These are phyloP conservation scores for Colletotrichum orbiculare DNA, from an alignment of 2,329 filamentous ascomycete species.

Conservation along the genomic window DNA sequence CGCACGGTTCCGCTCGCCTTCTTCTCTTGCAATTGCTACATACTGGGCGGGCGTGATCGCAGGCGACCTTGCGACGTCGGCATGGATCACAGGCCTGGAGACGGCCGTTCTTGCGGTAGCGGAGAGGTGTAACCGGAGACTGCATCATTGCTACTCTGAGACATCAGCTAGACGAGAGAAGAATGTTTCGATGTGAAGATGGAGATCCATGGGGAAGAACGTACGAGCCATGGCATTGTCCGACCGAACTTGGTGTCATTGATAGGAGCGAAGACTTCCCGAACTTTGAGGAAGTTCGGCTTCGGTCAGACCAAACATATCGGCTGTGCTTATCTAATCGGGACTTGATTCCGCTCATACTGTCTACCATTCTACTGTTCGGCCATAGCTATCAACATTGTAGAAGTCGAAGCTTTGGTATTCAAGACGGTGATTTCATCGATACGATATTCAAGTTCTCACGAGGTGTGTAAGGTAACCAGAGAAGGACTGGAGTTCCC, in stretches of 20 bases:
- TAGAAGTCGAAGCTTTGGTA: too few species aligned
- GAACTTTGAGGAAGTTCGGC: neutral
- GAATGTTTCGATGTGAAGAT: neutral
- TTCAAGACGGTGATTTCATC: too few species aligned
- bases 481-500: too few species aligned
- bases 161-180: too few species aligned
- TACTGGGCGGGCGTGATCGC: constrained; percentile 52
- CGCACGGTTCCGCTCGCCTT: constrained; percentile 45
- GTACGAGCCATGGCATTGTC: neutral
- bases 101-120: constrained; percentile 30
- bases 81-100: constrained; percentile 49
- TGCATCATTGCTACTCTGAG: constrained; percentile 5
- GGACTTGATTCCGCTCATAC: too few species aligned
- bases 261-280: neutral
- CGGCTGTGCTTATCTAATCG: neutral
- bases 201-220: neutral
- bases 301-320: neutral
- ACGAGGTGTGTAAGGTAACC: too few species aligned
- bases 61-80: constrained; percentile 54
- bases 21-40: constrained; percentile 52
- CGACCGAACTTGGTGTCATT: neutral
- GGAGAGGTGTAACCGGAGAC: constrained; percentile 11
- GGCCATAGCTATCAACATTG: too few species aligned
- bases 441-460: too few species aligned
- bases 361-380: too few species aligned